A percentile compares a stretch with the other conserved stretches of the same genome.
phyloP scores from a whole-genome alignment of 1,284 basidiomycete species.

The Fistulinella staudtii region DNA sequence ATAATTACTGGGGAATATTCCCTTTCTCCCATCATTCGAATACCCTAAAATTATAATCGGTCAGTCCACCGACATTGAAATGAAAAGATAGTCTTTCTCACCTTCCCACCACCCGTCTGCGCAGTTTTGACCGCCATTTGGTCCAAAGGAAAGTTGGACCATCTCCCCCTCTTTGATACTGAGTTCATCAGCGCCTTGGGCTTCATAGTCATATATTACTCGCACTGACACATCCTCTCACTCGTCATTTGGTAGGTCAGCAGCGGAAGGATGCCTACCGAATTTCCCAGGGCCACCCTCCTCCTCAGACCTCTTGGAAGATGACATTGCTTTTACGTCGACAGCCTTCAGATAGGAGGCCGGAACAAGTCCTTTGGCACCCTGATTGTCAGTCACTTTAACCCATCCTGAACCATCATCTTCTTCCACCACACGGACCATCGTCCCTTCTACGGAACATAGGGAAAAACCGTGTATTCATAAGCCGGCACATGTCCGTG shows the following conservation, averaged over 20 bases:
- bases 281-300: constrained; percentile 40
- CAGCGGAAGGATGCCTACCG: constrained; percentile 37
- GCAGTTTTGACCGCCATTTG: constrained; percentile 57
- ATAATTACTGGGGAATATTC: constrained; percentile 83
- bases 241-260: constrained; percentile 5
- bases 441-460: constrained; percentile 56
- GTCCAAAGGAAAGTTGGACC: constrained; percentile 60
- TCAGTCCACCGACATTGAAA: constrained; percentile 24
- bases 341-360: constrained; percentile 64
- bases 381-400: constrained; percentile 60
- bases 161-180: constrained; percentile 55
- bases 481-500: constrained; percentile 2
- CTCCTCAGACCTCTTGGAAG: constrained; percentile 11
- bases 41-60: constrained; percentile 46
- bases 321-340: constrained; percentile 22
- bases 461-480: constrained; percentile 14
- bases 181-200: constrained; percentile 70
- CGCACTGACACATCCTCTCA: constrained; percentile 46
- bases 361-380: constrained; percentile 70
- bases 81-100: constrained; percentile 23
- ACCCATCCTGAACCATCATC: constrained; percentile 85
- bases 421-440: constrained; percentile 61
- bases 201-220: constrained; percentile 65
- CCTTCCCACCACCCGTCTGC: constrained; percentile 85
- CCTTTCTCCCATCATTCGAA: constrained; percentile 56